phyloP scores from a whole-genome alignment of 2,329 filamentous ascomycete genomes.

The Pyrenophora tritici-repentis region DNA sequence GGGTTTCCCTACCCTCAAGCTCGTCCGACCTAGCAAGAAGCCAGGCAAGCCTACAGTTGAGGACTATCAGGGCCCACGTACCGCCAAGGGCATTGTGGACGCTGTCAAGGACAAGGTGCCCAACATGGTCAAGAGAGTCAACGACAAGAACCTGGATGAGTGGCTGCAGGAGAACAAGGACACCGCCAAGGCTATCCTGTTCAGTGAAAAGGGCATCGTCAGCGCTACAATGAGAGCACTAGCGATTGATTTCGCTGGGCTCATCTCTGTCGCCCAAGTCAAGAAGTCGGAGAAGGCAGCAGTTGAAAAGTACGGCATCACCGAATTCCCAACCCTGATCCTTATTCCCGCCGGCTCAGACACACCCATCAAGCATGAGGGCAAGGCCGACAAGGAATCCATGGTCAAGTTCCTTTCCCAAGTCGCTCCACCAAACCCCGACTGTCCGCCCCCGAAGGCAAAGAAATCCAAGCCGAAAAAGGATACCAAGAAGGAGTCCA shows the following conservation, averaged over 20 bases:
- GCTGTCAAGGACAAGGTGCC: constrained; percentile 85
- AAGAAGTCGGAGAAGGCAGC: constrained; percentile 77
- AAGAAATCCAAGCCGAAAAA: constrained; percentile 52
- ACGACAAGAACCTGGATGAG: constrained; percentile 75
- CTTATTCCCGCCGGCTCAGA: constrained; percentile 74
- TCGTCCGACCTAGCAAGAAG: constrained; percentile 84
- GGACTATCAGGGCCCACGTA: constrained; percentile 85
- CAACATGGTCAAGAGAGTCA: constrained; percentile 83
- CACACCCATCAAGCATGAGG: constrained; percentile 74
- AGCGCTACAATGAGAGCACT: constrained; percentile 81
- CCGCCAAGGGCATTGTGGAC: constrained; percentile 85
- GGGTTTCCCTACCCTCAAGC: constrained; percentile 96
- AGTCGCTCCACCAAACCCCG: constrained; percentile 77
- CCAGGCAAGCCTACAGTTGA: constrained; percentile 78
- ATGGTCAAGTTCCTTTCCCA: constrained; percentile 84
- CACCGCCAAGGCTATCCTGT: constrained; percentile 82
- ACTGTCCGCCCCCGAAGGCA: constrained; percentile 62
- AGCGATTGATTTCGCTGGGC: constrained; percentile 87
- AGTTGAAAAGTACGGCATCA: constrained; percentile 74
- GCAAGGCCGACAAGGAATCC: constrained; percentile 81
- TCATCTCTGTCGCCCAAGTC: constrained; percentile 79
- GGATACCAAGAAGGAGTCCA: constrained; percentile 53
- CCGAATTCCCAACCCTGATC: constrained; percentile 78
- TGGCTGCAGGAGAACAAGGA: constrained; percentile 73
- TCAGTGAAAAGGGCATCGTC: constrained; percentile 90